phyloP scores from a whole-genome alignment of 768 basidiomycete genomes.

The Hemileccinum impolitum region DNA sequence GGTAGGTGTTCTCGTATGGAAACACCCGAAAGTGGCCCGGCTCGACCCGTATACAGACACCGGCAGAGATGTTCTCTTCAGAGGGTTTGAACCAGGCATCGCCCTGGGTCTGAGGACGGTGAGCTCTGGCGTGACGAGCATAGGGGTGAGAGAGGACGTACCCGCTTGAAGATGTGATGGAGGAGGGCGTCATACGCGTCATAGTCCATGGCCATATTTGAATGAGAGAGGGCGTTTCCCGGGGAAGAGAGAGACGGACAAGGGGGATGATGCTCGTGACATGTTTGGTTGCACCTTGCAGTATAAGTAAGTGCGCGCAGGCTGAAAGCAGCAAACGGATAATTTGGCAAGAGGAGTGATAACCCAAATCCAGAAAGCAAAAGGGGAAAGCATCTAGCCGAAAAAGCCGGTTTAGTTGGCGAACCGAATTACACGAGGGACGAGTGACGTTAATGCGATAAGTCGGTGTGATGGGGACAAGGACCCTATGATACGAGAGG shows the following conservation, averaged over 20 bases:
- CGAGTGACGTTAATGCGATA: constrained; percentile 22
- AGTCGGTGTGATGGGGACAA: constrained; percentile 6
- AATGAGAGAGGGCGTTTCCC: not conserved
- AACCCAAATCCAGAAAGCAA: constrained; percentile 8
- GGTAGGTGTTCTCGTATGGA: constrained; percentile 79
- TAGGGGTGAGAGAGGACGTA: constrained; percentile 29
- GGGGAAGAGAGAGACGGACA: not conserved
- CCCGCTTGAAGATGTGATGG: constrained; percentile 76
- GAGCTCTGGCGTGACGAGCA: not conserved
- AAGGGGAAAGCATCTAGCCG: constrained; percentile 5
- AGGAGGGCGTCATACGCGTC: constrained; percentile 77
- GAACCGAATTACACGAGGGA: constrained; percentile 3
- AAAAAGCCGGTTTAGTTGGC: not conserved
- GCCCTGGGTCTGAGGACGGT: constrained; percentile 58
- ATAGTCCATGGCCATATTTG: constrained; percentile 44
- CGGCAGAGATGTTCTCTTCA: constrained; percentile 76
- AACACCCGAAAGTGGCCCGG: constrained; percentile 74
- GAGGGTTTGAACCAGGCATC: constrained; percentile 87
- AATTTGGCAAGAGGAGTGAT: constrained; percentile 3
- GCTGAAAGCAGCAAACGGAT: not conserved
- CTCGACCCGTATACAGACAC: constrained; percentile 72
- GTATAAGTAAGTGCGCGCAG: constrained; percentile 21
- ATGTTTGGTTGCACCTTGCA: not conserved
- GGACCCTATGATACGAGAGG: not conserved
- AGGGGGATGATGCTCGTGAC: constrained; percentile 1